Evolutionary conservation across 2,329 filamentous ascomycete species (phyloP).

Genomic region (Fusarium sp.): DNA sequence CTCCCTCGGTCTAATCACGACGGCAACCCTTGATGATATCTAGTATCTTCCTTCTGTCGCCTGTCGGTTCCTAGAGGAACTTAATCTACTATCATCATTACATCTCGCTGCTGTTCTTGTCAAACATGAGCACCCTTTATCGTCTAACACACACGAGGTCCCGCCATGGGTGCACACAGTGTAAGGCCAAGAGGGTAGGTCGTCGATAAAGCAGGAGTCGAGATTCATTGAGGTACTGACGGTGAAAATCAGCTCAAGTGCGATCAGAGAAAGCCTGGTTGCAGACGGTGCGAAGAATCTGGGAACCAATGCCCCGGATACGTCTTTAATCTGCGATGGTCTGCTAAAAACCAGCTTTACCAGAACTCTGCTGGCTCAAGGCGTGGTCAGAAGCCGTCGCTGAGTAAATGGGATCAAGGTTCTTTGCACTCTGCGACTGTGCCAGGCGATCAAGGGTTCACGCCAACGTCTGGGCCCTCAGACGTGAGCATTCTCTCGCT

Average conservation of each 20-base stretch:
- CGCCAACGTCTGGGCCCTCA: neutral
- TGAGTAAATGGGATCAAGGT: neutral
- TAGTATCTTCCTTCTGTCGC: neutral
- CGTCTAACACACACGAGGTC: neutral
- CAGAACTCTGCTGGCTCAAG: neutral
- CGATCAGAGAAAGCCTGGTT: constrained; percentile 34
- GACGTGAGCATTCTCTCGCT: neutral
- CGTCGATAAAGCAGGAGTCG: neutral
- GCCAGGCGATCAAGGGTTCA: neutral
- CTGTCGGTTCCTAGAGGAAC: no score
- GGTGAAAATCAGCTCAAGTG: constrained; percentile 18
- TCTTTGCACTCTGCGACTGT: neutral
- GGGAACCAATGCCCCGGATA: constrained; percentile 39
- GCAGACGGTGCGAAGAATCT: constrained; percentile 33
- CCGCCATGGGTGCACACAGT: neutral
- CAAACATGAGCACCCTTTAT: neutral
- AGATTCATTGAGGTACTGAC: neutral
- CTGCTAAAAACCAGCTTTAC: constrained; percentile 24
- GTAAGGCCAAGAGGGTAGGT: neutral
- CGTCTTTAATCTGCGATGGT: constrained; percentile 38
- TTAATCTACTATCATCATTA: no score
- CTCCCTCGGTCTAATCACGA: neutral
- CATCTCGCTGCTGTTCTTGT: no score
- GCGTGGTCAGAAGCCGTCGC: neutral
- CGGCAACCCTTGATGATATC: neutral